phyloP scores from a whole-genome alignment of 2,329 filamentous ascomycete species.

The Pseudovirgaria hyperparasitica region DNA sequence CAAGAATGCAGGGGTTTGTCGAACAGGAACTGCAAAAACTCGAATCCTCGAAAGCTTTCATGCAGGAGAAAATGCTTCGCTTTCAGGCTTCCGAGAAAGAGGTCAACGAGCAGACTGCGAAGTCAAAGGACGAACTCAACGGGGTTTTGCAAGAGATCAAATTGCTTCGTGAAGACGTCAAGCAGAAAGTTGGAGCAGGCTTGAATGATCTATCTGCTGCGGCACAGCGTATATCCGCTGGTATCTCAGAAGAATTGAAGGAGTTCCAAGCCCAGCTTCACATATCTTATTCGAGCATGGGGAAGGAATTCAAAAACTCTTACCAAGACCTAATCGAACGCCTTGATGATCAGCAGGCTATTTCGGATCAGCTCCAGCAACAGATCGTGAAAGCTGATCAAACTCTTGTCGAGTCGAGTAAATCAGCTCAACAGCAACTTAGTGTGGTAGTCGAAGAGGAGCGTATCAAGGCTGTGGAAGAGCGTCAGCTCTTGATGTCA shows the following conservation, averaged over 20 bases:
- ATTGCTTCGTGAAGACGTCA: conserved; percentile 76
- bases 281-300: conserved; percentile 68
- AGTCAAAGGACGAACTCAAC: conserved; percentile 77
- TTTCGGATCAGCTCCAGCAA: conserved; percentile 59
- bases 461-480: conserved; percentile 55
- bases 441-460: conserved; percentile 65
- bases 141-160: conserved; percentile 86
- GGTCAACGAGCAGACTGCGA: conserved; percentile 53
- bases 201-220: conserved; percentile 71
- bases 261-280: conserved; percentile 77
- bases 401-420: conserved; percentile 55
- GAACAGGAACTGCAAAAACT: conserved; percentile 60
- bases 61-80: conserved; percentile 54
- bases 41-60: conserved; percentile 53
- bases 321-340: conserved; percentile 72
- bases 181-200: conserved; percentile 71
- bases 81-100: conserved; percentile 58
- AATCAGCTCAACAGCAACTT: conserved; percentile 51
- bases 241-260: conserved; percentile 74
- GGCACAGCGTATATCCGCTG: conserved; percentile 77
- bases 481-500: conserved; percentile 59
- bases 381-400: conserved; percentile 61
- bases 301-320: conserved; percentile 71
- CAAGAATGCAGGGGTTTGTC: conserved; percentile 67
- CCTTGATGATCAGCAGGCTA: conserved; percentile 61